Conservation (phyloP, 345 rosid genomes). For the Citrus hindsii region DNA sequence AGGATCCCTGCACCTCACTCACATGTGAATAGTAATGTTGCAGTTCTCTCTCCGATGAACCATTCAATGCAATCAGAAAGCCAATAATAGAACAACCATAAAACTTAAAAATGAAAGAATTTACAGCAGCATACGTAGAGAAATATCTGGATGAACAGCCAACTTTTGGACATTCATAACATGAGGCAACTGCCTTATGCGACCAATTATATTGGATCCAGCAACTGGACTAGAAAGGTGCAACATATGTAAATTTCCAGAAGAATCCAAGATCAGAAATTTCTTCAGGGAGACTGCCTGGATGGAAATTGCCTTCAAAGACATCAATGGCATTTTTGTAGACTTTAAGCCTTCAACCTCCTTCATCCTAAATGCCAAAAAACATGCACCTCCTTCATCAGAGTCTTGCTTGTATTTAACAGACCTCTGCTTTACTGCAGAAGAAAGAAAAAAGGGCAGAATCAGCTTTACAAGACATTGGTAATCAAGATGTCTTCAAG, state of each 20-base stretch:
- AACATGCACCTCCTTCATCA: conserved; percentile 38
- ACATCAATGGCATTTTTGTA: conserved; percentile 15
- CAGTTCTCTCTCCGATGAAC: neutral
- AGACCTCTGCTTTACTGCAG: conserved; percentile 53
- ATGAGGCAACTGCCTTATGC: conserved; percentile 51
- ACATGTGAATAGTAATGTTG: neutral
- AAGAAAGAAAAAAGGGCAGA: conserved; percentile 7
- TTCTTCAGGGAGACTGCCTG: conserved; percentile 52
- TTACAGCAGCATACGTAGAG: conserved; percentile 46
- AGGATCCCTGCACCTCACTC: neutral
- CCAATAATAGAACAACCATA: conserved; percentile 1
- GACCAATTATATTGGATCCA: conserved; percentile 39
- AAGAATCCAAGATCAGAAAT: conserved; percentile 59
- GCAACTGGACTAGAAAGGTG: conserved; percentile 29
- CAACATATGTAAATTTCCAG: conserved; percentile 56
- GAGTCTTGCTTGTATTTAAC: conserved; percentile 48
- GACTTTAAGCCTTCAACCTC: conserved; percentile 28
- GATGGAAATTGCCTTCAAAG: conserved; percentile 51
- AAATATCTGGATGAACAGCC: conserved; percentile 59
- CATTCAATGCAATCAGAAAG: neutral
- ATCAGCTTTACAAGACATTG: conserved; percentile 12
- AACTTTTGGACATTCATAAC: conserved; percentile 64
- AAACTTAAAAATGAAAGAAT: conserved; percentile 7
- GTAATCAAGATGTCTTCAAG: neutral
- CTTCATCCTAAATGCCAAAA: conserved; percentile 41